Evolutionary conservation across 2,329 filamentous ascomycete genomes (phyloP).

Genomic region (Ophiosphaerella korrae): DNA sequence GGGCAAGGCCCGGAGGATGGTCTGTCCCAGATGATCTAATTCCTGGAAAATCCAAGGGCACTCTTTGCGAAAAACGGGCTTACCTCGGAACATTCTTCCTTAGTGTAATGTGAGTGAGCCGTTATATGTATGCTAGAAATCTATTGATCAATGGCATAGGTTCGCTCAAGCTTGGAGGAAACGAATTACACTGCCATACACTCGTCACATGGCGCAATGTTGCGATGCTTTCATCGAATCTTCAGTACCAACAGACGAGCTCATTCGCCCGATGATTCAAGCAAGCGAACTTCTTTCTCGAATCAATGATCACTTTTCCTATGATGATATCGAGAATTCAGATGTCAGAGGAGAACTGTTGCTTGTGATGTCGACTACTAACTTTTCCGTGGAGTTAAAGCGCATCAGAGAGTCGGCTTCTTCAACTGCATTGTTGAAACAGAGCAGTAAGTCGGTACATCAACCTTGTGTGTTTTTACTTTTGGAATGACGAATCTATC

Average conservation of each 20-base stretch:
- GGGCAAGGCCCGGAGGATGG: neutral
- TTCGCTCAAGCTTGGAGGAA: constrained; percentile 29
- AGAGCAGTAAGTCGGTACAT: constrained; percentile 2
- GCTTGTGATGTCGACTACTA: constrained; percentile 18
- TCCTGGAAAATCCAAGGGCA: neutral
- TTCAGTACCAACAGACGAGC: constrained; percentile 16
- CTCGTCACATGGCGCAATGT: constrained; percentile 23
- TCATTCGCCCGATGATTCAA: constrained; percentile 25
- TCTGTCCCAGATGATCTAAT: neutral
- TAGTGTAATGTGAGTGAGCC: constrained; percentile 18
- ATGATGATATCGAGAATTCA: constrained; percentile 27
- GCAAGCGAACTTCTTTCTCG: constrained; percentile 22
- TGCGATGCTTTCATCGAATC: constrained; percentile 12
- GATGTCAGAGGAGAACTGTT: constrained; percentile 24
- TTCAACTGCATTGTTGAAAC: neutral
- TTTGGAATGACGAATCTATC: neutral
- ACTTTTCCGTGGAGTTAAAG: constrained; percentile 21
- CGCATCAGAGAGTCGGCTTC: constrained; percentile 7
- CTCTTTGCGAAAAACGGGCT: constrained; percentile 20
- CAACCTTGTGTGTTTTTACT: too few relatives aligned
- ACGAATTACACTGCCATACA: constrained; percentile 17
- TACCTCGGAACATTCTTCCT: constrained; percentile 29
- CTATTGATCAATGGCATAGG: constrained; percentile 8
- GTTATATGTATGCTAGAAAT: neutral
- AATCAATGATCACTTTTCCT: constrained; percentile 27